Base-by-base conservation (phyloP, 2,329 filamentous ascomycete species). In the Dactylellina haptotyla region DNA sequence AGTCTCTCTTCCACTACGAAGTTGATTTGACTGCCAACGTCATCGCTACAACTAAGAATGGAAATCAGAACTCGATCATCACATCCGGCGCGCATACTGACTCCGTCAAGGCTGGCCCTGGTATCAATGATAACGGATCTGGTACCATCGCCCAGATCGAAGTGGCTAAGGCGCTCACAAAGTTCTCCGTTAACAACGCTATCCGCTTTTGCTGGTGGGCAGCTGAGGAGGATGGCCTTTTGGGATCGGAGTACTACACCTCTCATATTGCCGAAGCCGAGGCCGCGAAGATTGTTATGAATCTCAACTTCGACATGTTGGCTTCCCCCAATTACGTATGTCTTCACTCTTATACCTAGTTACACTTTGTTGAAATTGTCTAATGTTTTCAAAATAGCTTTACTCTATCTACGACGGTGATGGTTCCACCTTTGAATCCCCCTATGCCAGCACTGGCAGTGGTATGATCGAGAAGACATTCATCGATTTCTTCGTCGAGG, bases 241-340 rank as follows among this genome's bases (percentile, higher is more conserved):
- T 90, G 10, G 88, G 88, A 37, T 85, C 85, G 4, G 82, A 83
- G 26, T 84, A 85, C 81, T 89, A 88, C 78, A 84, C 87, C 51
- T 80, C 82, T 20, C 80, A 82, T 30, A 82, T 86, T 5, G 78
- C 81, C n/a, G 78, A 81, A 1, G 79, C 80, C 0, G 86, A 87
- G 72, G 82, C 84, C 23, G 81, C 85, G 72, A 87, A 87, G 80
- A 87, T 90, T 77, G 83, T 85, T 1, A 86, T 90, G 30, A 89
- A 89, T 82, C 85, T 90, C 79, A 89, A 90, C 82, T 89, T 88
- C 77, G 88, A 90, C 80, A 90, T 90, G 89, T 88, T 90, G 77
- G 85, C 85, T 2, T 86, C 84, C 0, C 86, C 86, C n/a, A 88
- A 88, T 81, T 88, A 84, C 75, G 83, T 78, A 83, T 65, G 79